These are phyloP conservation scores for Nelumbo lutea DNA, from an alignment of 164 flowering plant genomes.

Conservation along the genomic window DNA sequence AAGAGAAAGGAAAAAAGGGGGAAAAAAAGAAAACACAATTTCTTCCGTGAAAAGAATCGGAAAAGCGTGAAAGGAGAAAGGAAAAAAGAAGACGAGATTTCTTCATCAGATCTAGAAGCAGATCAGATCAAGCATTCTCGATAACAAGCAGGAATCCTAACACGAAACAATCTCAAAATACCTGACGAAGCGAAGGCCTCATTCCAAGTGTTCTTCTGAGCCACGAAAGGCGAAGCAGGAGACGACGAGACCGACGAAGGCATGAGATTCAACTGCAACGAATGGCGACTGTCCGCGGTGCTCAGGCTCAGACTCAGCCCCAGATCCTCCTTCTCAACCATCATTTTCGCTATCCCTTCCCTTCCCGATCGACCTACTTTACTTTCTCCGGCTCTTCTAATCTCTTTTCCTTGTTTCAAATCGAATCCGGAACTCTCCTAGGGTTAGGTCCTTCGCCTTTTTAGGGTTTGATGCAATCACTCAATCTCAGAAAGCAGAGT, in stretches of 20 bases:
- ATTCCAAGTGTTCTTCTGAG: constrained; percentile 39
- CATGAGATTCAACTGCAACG: constrained; percentile 48
- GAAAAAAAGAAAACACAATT: too few relatives aligned
- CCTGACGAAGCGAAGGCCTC: constrained; percentile 39
- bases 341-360: background rate
- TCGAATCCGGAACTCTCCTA: background rate
- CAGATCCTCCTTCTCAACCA: constrained; percentile 11
- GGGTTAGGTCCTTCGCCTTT: too few relatives aligned
- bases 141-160: too few relatives aligned
- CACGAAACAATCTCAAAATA: constrained; percentile 3
- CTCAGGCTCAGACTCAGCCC: constrained; percentile 39
- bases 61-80: background rate
- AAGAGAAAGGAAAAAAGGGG: background rate
- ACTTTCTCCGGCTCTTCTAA: background rate
- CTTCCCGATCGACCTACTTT: background rate
- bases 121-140: background rate
- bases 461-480: too few relatives aligned
- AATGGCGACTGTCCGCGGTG: constrained; percentile 20
- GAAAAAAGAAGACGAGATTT: background rate
- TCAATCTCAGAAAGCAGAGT: background rate
- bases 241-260: constrained; percentile 25
- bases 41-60: background rate
- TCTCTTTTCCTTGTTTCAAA: background rate
- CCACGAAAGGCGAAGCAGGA: constrained; percentile 20
- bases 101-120: background rate